Evolutionary conservation across 2,329 filamentous ascomycete genomes (phyloP).

Genomic region (Aspergillus fumigatiaffinis): DNA sequence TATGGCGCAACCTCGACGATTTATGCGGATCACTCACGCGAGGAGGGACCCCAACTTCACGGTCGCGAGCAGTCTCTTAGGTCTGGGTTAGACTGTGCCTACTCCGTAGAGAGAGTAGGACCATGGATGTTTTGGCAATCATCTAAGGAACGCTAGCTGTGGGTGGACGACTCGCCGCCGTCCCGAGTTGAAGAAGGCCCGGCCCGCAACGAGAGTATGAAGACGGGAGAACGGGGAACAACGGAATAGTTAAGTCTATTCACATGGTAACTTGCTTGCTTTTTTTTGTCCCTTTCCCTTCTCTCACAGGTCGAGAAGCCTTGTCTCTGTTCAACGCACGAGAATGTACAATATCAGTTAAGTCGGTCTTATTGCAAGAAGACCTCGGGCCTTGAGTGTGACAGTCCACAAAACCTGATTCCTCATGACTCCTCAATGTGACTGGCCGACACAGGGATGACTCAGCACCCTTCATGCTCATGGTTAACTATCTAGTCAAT

Average conservation of each 20-base stretch:
- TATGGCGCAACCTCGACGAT: too few species aligned
- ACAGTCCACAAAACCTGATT: too few species aligned
- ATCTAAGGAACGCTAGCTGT: not conserved
- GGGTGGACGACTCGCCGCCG: not conserved
- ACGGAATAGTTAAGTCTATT: not conserved
- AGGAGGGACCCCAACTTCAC: too few species aligned
- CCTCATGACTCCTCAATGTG: too few species aligned
- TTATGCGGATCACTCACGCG: too few species aligned
- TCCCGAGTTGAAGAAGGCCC: constrained; percentile 11
- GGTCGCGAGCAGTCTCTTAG: too few species aligned
- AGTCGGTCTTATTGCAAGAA: not conserved
- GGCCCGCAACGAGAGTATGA: constrained; percentile 10
- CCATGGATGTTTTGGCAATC: not conserved
- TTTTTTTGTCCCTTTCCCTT: not conserved
- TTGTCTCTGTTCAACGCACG: not conserved
- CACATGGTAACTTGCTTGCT: not conserved
- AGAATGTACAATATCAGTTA: not conserved
- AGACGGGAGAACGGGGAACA: too few species aligned
- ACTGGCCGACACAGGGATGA: not conserved
- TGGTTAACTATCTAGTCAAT: not conserved
- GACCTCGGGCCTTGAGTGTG: too few species aligned
- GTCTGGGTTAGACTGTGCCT: not conserved
- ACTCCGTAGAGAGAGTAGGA: not conserved
- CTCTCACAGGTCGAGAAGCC: not conserved
- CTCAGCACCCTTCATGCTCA: not conserved